phyloP scores from a whole-genome alignment of 148 eudicot species.

The Rhododendron simsii region DNA sequence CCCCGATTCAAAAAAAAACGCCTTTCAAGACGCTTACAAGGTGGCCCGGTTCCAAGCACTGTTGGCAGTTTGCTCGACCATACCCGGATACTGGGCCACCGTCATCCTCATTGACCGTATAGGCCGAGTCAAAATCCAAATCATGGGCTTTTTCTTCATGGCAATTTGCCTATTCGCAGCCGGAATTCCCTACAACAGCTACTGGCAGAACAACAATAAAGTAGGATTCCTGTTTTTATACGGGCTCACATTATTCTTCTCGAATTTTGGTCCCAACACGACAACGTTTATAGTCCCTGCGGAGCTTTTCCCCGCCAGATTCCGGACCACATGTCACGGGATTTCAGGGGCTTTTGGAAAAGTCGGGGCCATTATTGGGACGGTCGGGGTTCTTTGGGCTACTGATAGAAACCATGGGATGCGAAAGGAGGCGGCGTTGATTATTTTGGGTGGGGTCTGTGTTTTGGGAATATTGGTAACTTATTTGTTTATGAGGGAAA shows the following conservation, averaged over 20 bases:
- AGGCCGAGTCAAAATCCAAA: slow-evolving; percentile 54
- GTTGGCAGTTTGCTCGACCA: slow-evolving; percentile 42
- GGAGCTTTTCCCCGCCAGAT: slow-evolving; percentile 64
- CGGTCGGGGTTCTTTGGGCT: slow-evolving; percentile 46
- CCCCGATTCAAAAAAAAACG: background rate
- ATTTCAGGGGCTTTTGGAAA: slow-evolving; percentile 57
- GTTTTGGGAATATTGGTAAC: slow-evolving; percentile 42
- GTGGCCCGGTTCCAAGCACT: slow-evolving; percentile 45
- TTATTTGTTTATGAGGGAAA: slow-evolving; percentile 44
- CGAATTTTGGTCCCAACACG: slow-evolving; percentile 66
- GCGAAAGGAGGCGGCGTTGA: slow-evolving; percentile 22
- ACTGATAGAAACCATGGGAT: background rate
- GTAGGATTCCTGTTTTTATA: slow-evolving; percentile 40
- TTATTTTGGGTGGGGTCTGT: slow-evolving; percentile 40
- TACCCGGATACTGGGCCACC: slow-evolving; percentile 60
- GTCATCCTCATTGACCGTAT: slow-evolving; percentile 45
- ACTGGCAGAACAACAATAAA: slow-evolving; percentile 5
- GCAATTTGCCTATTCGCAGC: slow-evolving; percentile 27
- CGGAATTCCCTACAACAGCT: slow-evolving; percentile 28
- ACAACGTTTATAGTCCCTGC: slow-evolving; percentile 68
- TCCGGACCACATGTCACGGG: slow-evolving; percentile 62
- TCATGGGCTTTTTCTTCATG: slow-evolving; percentile 44
- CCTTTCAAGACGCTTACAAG: slow-evolving; percentile 28
- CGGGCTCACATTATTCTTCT: slow-evolving; percentile 60
- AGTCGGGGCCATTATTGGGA: slow-evolving; percentile 52